phyloP scores from a whole-genome alignment of 2,329 filamentous ascomycete species.

The Colletotrichum euphorbiae region DNA sequence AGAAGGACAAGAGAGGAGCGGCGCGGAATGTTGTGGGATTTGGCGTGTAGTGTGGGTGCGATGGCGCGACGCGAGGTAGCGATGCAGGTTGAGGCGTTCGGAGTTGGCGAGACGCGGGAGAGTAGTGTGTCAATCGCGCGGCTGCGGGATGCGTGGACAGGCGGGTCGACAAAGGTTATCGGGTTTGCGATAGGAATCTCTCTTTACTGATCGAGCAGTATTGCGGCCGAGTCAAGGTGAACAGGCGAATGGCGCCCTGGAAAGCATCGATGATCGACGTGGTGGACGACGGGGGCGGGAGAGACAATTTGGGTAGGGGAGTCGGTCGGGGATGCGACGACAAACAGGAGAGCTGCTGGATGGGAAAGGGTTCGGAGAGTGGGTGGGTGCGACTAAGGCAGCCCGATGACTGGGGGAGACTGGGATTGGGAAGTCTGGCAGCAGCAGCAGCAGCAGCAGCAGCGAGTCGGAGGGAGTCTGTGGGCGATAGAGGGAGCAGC shows the following conservation, averaged over 20 bases:
- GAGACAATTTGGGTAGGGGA: slow-evolving; percentile 23
- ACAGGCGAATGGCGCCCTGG: slow-evolving; percentile 28
- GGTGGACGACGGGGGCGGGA: slow-evolving; percentile 26
- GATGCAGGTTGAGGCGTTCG: slow-evolving; percentile 23
- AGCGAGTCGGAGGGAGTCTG: slow-evolving; percentile 13
- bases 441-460: neutral
- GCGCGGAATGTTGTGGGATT: slow-evolving; percentile 1
- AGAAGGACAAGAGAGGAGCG: neutral
- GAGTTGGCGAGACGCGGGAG: slow-evolving; percentile 26
- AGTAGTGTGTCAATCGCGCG: slow-evolving; percentile 31
- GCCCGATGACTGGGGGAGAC: slow-evolving; percentile 29
- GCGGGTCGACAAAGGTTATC: slow-evolving; percentile 33
- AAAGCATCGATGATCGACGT: slow-evolving; percentile 40
- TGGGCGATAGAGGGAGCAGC: slow-evolving; percentile 15
- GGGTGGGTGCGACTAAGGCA: slow-evolving; percentile 39
- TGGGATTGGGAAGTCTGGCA: slow-evolving; percentile 8
- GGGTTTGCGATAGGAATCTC: slow-evolving; percentile 26
- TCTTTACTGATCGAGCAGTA: slow-evolving; percentile 1
- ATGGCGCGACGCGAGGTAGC: slow-evolving; percentile 38
- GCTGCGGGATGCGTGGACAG: slow-evolving; percentile 13
- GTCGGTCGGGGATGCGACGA: slow-evolving; percentile 37
- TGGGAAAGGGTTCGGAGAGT: slow-evolving; percentile 28
- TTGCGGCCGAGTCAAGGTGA: slow-evolving; percentile 36
- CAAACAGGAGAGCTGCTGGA: slow-evolving; percentile 29
- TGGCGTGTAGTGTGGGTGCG: slow-evolving; percentile 19